Percentiles rank a stretch among this genome's conserved stretches.
Conservation (phyloP, 176 grass and related monocot genomes). For the Juncus effusus region DNA sequence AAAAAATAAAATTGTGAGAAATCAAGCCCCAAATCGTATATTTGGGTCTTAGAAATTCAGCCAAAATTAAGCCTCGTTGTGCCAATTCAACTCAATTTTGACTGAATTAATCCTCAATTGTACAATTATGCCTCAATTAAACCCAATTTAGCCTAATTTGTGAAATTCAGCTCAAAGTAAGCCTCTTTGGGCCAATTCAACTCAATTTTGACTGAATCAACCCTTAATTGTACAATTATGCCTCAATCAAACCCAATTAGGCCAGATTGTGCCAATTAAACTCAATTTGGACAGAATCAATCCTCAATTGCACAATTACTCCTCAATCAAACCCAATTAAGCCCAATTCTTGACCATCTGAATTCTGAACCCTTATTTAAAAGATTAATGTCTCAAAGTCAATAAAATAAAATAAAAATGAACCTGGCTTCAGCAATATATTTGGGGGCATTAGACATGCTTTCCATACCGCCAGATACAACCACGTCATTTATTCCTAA, state of each 20-base stretch:
- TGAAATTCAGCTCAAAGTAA: not conserved
- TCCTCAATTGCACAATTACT: not conserved
- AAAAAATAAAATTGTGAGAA: not conserved
- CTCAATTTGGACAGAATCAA: constrained; percentile 2
- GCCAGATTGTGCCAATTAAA: constrained; percentile 3
- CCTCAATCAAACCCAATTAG: not conserved
- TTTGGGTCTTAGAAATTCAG: not conserved
- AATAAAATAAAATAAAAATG: constrained; percentile 17
- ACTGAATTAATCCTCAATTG: not conserved
- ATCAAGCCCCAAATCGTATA: not conserved
- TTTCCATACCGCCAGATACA: constrained; percentile 95
- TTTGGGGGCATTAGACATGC: constrained; percentile 98
- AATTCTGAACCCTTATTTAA: not conserved
- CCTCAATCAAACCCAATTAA: too few species aligned
- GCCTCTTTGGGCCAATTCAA: constrained; percentile 4
- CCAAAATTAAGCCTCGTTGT: not conserved
- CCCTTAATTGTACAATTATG: constrained; percentile 8
- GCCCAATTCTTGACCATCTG: too few species aligned
- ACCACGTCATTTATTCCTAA: constrained; percentile 85
- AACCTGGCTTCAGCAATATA: constrained; percentile 90
- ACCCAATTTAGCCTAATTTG: not conserved
- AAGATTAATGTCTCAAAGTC: not conserved
- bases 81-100: not conserved
- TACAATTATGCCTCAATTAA: not conserved
- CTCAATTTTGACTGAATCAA: too few species aligned